These are phyloP conservation scores for Beta corolliflora DNA, from an alignment of 179 eudicot species.

Conservation along the genomic window DNA sequence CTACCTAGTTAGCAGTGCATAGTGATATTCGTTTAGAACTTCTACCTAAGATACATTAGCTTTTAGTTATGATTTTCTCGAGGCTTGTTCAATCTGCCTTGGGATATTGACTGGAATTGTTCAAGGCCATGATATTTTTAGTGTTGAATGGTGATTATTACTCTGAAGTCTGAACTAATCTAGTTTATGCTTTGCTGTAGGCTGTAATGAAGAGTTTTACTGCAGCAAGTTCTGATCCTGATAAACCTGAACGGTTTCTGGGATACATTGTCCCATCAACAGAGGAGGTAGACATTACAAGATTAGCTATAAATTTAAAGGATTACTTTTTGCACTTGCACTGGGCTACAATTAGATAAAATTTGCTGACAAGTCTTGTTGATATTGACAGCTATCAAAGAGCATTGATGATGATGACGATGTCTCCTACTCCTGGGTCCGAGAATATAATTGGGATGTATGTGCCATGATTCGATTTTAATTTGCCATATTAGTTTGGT, in stretches of 20 bases:
- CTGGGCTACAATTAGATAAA: neutral
- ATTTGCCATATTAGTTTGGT: neutral
- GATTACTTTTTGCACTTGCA: slow-evolving; percentile 2
- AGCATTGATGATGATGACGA: slow-evolving; percentile 86
- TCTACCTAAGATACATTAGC: neutral
- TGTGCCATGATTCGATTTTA: slow-evolving; percentile 26
- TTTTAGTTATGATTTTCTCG: neutral
- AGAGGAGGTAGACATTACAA: slow-evolving; percentile 59
- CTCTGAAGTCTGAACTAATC: neutral
- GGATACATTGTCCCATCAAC: slow-evolving; percentile 90
- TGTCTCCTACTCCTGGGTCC: slow-evolving; percentile 78
- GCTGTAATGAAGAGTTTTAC: slow-evolving; percentile 89
- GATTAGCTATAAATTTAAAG: neutral
- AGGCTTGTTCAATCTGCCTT: neutral
- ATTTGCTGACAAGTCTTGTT: slow-evolving; percentile 17
- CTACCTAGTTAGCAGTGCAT: neutral
- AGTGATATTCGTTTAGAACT: neutral
- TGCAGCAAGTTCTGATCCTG: slow-evolving; percentile 59
- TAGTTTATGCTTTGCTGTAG: slow-evolving; percentile 40
- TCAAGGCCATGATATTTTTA: no score
- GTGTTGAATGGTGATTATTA: no score
- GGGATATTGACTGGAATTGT: neutral
- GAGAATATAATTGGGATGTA: slow-evolving; percentile 96
- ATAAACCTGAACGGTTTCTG: slow-evolving; percentile 71
- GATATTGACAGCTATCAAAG: slow-evolving; percentile 63